phyloP scores from a whole-genome alignment of 2,329 filamentous ascomycete species.

The Fusarium sp. region DNA sequence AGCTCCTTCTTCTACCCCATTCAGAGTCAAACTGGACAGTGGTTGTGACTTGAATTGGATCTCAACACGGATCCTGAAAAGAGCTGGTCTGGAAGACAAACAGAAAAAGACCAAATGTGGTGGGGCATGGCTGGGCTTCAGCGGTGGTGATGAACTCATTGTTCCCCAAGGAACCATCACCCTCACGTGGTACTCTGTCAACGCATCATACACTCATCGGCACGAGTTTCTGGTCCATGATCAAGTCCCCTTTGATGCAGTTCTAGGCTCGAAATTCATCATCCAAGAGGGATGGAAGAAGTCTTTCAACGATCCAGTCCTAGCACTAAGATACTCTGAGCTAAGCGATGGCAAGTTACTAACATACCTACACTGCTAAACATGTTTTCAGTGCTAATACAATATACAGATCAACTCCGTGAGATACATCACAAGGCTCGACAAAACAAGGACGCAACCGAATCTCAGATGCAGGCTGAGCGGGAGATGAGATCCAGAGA shows the following conservation, averaged over 20 bases:
- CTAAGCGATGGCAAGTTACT: neutral
- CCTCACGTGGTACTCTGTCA: neutral
- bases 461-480: neutral
- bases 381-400: neutral
- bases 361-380: neutral
- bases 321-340: neutral
- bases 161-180: neutral
- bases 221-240: neutral
- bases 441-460: neutral
- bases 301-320: neutral
- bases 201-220: neutral
- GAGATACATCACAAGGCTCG: neutral
- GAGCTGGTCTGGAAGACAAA: neutral
- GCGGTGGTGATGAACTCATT: neutral
- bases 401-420: neutral
- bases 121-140: neutral
- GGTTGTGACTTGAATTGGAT: neutral
- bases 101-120: neutral
- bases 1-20: neutral
- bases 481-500: neutral
- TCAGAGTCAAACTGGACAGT: neutral
- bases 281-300: neutral
- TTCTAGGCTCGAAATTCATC: neutral
- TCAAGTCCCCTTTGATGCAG: neutral
- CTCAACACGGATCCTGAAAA: neutral